Conservation (phyloP, 108 stramenopile species). For the Discostella stelligeroides region DNA sequence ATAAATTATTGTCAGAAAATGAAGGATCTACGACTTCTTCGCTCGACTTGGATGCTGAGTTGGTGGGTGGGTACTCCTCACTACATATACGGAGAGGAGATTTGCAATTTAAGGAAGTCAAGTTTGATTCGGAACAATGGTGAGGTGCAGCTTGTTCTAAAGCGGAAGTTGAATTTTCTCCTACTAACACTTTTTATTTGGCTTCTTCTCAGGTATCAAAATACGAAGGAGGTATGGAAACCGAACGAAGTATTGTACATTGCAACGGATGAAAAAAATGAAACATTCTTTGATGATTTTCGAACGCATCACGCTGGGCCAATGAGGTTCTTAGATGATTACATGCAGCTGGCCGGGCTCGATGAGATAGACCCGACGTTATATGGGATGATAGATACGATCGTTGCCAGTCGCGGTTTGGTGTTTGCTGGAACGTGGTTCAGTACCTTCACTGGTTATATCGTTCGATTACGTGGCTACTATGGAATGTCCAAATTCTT, state of each 20-base stretch:
- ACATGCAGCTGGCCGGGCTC: conserved; percentile 63
- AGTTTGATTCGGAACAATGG: conserved; percentile 73
- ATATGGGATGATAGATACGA: conserved; percentile 92
- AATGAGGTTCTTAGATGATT: conserved; percentile 82
- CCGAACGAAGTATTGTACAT: conserved; percentile 75
- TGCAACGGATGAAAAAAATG: conserved; percentile 87
- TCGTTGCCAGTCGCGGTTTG: conserved; percentile 84
- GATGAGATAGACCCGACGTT: conserved; percentile 77
- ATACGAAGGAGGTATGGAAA: conserved; percentile 70
- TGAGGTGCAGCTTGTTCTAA: too few relatives aligned
- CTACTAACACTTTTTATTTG: too few relatives aligned
- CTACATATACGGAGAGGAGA: conserved; percentile 90
- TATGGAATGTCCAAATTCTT: conserved; percentile 74
- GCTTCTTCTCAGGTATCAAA: too few relatives aligned
- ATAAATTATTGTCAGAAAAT: conserved; percentile 22
- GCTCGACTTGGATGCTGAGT: conserved; percentile 58
- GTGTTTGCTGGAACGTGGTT: conserved; percentile 92
- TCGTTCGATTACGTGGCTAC: conserved; percentile 80
- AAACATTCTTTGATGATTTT: conserved; percentile 85
- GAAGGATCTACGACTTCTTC: conserved; percentile 30
- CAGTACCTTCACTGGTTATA: conserved; percentile 96
- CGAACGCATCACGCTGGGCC: conserved; percentile 62
- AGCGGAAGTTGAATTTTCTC: too few relatives aligned
- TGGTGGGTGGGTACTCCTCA: conserved; percentile 77
- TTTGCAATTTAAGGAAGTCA: conserved; percentile 84